These are phyloP conservation scores for Starmerella gropengiesseri DNA, from an alignment of 805 yeast genomes.

Conservation along the genomic window DNA sequence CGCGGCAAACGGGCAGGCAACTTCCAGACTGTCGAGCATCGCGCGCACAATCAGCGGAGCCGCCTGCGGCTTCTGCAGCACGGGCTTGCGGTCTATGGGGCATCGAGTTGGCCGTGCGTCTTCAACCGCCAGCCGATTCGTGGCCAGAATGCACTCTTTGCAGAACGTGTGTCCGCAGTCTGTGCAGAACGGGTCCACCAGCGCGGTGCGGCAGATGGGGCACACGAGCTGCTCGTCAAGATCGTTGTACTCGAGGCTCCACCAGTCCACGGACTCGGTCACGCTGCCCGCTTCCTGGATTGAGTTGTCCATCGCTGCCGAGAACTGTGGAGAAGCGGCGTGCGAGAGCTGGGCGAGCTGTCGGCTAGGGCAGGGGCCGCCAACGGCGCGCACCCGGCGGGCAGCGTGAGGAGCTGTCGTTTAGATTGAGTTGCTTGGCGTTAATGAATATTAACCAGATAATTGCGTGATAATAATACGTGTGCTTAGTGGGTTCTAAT, in stretches of 20 bases:
- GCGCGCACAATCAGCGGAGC: conserved; percentile 52
- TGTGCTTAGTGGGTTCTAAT: no score
- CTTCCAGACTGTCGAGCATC: conserved; percentile 50
- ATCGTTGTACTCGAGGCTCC: conserved; percentile 25
- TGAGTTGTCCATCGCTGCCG: no score
- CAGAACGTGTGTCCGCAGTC: conserved; percentile 63
- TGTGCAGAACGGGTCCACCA: conserved; percentile 51
- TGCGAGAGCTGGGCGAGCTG: no score
- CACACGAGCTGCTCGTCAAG: conserved; percentile 32
- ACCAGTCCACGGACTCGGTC: conserved; percentile 24
- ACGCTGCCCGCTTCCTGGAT: conserved; percentile 8
- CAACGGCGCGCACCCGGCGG: no score
- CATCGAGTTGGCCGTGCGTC: conserved; percentile 30
- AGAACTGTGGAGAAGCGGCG: no score
- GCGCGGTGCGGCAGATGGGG: conserved; percentile 60
- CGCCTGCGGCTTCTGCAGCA: conserved; percentile 35
- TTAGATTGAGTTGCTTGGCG: no score
- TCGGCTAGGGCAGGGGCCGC: no score
- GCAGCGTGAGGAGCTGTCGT: no score
- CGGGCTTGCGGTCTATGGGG: conserved; percentile 50
- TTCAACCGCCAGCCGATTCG: conserved; percentile 19
- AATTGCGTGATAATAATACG: no score
- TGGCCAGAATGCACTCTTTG: conserved; percentile 37
- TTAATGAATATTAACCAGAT: no score
- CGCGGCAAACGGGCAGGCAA: conserved; percentile 40